These are phyloP conservation scores for Taphrina communis DNA, from an alignment of 1,139 yeast genomes.

Conservation along the genomic window DNA sequence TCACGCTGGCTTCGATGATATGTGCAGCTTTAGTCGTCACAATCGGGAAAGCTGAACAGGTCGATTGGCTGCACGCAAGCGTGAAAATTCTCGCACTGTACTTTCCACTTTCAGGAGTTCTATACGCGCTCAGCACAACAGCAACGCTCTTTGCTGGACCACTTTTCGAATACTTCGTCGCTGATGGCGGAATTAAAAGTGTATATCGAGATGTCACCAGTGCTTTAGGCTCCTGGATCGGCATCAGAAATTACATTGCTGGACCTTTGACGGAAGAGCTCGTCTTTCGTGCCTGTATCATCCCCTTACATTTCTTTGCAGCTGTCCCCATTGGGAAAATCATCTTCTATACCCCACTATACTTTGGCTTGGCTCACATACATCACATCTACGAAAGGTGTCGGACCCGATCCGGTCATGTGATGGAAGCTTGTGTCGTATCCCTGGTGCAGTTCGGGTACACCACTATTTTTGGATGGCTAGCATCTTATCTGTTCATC, in stretches of 20 bases:
- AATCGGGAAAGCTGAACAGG: conserved; percentile 51
- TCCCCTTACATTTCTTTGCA: conserved; percentile 56
- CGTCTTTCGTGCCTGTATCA: conserved; percentile 70
- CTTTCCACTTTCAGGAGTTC: conserved; percentile 45
- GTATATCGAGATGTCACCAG: conserved; percentile 43
- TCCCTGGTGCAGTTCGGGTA: conserved; percentile 67
- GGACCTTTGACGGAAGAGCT: conserved; percentile 92
- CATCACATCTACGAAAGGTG: conserved; percentile 72
- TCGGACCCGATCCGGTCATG: conserved; percentile 37
- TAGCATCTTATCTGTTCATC: conserved; percentile 67
- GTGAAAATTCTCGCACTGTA: conserved; percentile 39
- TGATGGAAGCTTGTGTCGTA: conserved; percentile 55
- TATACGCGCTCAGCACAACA: conserved; percentile 49
- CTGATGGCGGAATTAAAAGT: conserved; percentile 46
- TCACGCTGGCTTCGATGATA: conserved; percentile 52
- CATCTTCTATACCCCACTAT: conserved; percentile 63
- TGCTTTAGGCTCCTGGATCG: conserved; percentile 47
- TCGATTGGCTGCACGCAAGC: conserved; percentile 44
- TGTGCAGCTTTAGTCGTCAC: conserved; percentile 49
- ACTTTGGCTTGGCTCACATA: conserved; percentile 89
- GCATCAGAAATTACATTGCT: conserved; percentile 47
- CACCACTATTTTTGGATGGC: conserved; percentile 79
- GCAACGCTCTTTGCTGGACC: conserved; percentile 64
- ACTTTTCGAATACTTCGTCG: conserved; percentile 56
- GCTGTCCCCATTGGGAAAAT: conserved; percentile 49